Evolutionary conservation across 169 alveolate genomes (phyloP), one percentile per base, ranked within the genome.

Genomic region (Plasmodium gonderi): DNA sequence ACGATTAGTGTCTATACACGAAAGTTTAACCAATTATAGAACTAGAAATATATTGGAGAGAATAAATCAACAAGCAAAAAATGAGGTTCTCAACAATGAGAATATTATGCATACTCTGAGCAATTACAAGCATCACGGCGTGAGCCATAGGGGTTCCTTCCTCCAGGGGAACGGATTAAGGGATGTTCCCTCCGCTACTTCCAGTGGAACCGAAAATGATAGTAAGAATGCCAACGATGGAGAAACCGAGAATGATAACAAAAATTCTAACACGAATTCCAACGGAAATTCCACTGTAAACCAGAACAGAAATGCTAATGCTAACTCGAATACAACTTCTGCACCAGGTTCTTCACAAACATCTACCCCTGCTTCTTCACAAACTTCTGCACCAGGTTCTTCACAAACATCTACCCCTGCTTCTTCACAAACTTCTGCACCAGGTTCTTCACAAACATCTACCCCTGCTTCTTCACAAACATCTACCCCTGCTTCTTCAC

Each of bases 11-110:
- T 26, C 42, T 6, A 85, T 85, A 4, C 92, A 85, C 29, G 79
- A 49, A 51, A 44, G 77, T 11, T 72, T 85, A 40, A 85, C 92
- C 29, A 85, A 49, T 40, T 69, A 69, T 76, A 85, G 92, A 76
- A 54, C 92, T 40, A 72, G 36, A 85, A 60, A 74, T 49, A 85
- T 85, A 17, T n/a, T 74, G 29, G 45, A 72, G 29, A 85, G 44
- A 76, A 85, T 85, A 23, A 85, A 85, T 74, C 76, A 49, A 17
- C 72, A 74, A 29, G 36, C 92, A 38, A 85, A 75, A 72, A 60
- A 60, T n/a, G 92, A 85, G 64, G 92, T 85, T 8, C 44, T 85
- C 44, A 85, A 75, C 67, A 85, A 85, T 74, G 92, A 69, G n/a
- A 81, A 69, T 0, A 17, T 85, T 11, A 31, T 85, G 42, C 36